Conservation (phyloP, 2,329 filamentous ascomycete genomes). For the Pestalotiopsis sp. region DNA sequence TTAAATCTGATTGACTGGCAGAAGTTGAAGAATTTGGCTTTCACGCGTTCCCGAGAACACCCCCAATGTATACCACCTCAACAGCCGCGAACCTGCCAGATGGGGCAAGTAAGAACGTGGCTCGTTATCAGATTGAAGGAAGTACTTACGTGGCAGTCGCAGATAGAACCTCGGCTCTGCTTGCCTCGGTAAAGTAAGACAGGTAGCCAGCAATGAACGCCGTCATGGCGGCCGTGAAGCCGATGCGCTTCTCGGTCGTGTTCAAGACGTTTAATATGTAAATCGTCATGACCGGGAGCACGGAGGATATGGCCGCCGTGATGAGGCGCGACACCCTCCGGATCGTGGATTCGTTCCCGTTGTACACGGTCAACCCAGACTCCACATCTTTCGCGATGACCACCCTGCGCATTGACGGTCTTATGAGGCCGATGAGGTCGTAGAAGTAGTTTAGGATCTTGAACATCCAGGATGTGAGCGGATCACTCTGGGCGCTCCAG, state of each 20-base stretch:
- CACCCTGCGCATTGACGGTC: too few relatives aligned
- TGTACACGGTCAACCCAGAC: too few relatives aligned
- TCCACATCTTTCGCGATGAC: too few relatives aligned
- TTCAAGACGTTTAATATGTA: not conserved
- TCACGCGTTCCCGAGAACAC: not conserved
- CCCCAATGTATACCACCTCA: not conserved
- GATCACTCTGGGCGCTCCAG: too few relatives aligned
- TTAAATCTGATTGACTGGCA: too few relatives aligned
- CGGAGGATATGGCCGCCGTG: not conserved
- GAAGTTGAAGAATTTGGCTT: too few relatives aligned
- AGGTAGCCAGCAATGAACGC: not conserved
- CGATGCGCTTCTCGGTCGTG: not conserved
- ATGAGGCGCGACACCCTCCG: not conserved
- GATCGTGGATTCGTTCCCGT: too few relatives aligned
- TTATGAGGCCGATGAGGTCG: too few relatives aligned
- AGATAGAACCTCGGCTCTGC: not conserved
- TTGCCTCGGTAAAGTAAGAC: not conserved
- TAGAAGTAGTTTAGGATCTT: too few relatives aligned
- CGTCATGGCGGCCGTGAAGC: not conserved
- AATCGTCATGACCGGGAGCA: not conserved
- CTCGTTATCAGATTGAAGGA: too few relatives aligned
- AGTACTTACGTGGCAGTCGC: not conserved
- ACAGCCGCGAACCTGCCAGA: not conserved
- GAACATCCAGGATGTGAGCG: too few relatives aligned
- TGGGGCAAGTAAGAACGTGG: not conserved